Base-by-base conservation (phyloP, 441 rosid species). In the Caryocar brasiliense region DNA sequence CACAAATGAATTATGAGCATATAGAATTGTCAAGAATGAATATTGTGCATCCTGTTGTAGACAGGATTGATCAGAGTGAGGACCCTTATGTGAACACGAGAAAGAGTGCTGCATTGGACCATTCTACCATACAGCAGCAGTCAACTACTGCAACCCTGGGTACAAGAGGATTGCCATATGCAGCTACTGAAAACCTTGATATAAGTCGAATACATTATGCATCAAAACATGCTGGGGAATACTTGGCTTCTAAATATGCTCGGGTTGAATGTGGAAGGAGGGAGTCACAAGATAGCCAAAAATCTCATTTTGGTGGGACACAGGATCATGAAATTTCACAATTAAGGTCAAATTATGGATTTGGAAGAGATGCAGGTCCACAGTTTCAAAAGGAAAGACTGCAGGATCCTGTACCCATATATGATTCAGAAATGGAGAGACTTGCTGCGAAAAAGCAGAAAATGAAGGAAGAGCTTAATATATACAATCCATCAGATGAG, bases 351-450 rank as follows among this genome's bases (percentile, higher is more conserved):
- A 58, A 70, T 68, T 56, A 58, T 58, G 74, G 64, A 59, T 70
- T 66, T 62, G 76, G 68, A 51, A 62, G 76, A 66, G 68, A 59
- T 38, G 66, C 71, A 27, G 71, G 67, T 34, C 72, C 72, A 39
- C 62, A 46, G 49, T 51, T 51, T 68, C 76, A 26, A 44, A 62
- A 52, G 23, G 73, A 66, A n/a, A n/a, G n/a, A n/a, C n/a, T 62
- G 52, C 62, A 54, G 29, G 52, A 44, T 64, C 33, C 57, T 26
- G 38, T 54, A 44, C 41, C 61, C 13, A 46, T 38, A 29, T 66
- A 68, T 63, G 72, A 65, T 43, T 26, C 65, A 40, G 78, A 65
- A 45, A 54, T 43, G 40, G 56, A 44, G 4, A 63, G 63, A 50
- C 24, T 30, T 43, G 58, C 67, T 64, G 51, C 38, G 40, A 68